Evolutionary conservation across 2,329 filamentous ascomycete species (phyloP).

Genomic region (Ophiostoma sp.): DNA sequence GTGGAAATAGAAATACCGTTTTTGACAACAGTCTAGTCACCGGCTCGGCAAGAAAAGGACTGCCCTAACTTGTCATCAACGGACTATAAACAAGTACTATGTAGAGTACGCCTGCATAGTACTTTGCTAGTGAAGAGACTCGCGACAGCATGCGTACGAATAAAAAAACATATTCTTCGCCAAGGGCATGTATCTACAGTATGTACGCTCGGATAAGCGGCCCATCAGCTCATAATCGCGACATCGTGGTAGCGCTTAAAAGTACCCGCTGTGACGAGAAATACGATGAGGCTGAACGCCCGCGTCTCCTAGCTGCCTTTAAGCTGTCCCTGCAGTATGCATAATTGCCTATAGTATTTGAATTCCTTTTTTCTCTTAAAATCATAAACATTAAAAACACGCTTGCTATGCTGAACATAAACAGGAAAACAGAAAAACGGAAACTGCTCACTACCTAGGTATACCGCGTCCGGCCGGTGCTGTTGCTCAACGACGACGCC

Average conservation of each 20-base stretch:
- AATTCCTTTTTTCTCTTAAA: too few relatives aligned
- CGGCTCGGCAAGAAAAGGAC: neutral
- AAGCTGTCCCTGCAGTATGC: neutral
- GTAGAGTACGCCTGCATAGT: neutral
- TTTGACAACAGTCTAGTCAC: neutral
- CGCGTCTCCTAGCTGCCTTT: neutral
- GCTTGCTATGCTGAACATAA: neutral
- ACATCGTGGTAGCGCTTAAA: neutral
- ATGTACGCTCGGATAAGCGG: too few relatives aligned
- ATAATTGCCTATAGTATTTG: neutral
- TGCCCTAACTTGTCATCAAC: neutral
- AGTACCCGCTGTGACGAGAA: neutral
- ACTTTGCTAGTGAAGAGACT: neutral
- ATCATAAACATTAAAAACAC: neutral
- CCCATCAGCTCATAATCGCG: neutral
- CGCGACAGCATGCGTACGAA: neutral
- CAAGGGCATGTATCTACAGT: too few relatives aligned
- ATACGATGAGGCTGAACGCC: neutral
- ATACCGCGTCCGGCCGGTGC: conserved; percentile 24
- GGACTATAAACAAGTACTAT: neutral
- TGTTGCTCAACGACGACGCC: conserved; percentile 24
- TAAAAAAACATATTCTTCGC: too few relatives aligned
- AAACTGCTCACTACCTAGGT: neutral
- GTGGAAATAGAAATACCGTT: neutral
- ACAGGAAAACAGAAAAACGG: neutral